Conservation (phyloP, 2,329 filamentous ascomycete species). For the Aspergillus costaricaensis region DNA sequence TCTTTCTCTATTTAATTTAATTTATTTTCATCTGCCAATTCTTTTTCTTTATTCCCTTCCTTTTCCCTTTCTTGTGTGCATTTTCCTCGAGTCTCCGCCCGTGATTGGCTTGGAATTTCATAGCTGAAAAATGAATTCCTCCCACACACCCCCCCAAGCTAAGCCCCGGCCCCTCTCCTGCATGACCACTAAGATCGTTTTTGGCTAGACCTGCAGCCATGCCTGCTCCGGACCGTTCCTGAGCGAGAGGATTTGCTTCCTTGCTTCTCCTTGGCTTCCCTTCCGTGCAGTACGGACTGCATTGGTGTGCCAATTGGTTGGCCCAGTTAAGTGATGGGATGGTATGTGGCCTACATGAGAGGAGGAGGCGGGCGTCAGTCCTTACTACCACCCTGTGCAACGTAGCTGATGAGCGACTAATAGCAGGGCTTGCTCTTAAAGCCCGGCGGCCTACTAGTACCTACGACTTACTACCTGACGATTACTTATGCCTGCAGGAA, state of each 20-base stretch:
- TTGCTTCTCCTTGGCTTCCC: conserved; percentile 10
- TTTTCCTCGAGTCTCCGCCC: neutral
- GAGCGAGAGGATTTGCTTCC: conserved; percentile 15
- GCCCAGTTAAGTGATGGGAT: neutral
- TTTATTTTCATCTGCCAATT: neutral
- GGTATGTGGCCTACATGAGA: neutral
- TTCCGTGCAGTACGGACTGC: conserved; percentile 6
- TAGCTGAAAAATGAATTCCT: conserved; percentile 7
- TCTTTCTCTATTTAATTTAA: neutral
- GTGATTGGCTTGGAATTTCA: neutral
- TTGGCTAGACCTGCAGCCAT: conserved; percentile 16
- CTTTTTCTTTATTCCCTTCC: neutral
- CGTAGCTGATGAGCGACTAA: conserved; percentile 1
- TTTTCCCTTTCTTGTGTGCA: neutral
- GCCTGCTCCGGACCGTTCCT: conserved; percentile 18
- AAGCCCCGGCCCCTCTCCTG: conserved; percentile 7
- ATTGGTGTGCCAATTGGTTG: conserved; percentile 7
- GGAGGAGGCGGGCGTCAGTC: neutral
- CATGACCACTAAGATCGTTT: conserved; percentile 10
- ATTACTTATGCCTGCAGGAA: conserved; percentile 10
- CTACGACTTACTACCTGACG: neutral
- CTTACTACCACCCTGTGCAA: conserved; percentile 7
- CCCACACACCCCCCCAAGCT: neutral
- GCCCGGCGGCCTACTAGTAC: neutral
- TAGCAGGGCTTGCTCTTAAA: neutral